These are phyloP conservation scores for Chloris gayana DNA, from an alignment of 176 grass and related monocot genomes.

Conservation along the genomic window DNA sequence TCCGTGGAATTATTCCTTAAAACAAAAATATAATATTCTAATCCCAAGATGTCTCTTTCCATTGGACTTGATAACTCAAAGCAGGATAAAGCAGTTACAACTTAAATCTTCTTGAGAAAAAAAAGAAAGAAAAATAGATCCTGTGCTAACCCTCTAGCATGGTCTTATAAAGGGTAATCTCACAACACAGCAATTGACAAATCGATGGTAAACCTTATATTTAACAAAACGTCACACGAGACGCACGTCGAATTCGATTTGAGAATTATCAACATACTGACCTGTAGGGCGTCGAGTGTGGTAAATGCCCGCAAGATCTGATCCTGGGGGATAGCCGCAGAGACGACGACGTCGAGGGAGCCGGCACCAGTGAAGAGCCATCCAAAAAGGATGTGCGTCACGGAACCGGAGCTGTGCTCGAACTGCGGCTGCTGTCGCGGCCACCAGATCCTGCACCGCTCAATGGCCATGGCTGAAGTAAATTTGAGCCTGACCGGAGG, in stretches of 20 bases:
- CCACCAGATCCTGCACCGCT: constrained; percentile 56
- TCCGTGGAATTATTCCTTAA: neutral
- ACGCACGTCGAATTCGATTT: neutral
- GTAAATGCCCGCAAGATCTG: constrained; percentile 41
- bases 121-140: neutral
- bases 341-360: constrained; percentile 36
- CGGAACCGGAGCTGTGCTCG: neutral
- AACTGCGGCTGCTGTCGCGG: constrained; percentile 31
- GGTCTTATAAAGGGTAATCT: neutral
- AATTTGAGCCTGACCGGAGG: neutral
- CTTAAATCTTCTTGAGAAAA: neutral
- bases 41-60: neutral
- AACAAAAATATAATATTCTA: neutral
- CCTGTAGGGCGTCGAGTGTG: constrained; percentile 39
- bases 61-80: neutral
- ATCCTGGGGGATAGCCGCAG: constrained; percentile 21
- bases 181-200: too few relatives aligned
- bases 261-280: neutral
- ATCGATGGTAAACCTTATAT: neutral
- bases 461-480: constrained; percentile 1
- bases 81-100: neutral
- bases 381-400: constrained; percentile 33
- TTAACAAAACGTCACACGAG: neutral
- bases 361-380: constrained; percentile 36
- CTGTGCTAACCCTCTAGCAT: neutral